A percentile compares a stretch with the other conserved stretches of the same genome.
phyloP scores from a whole-genome alignment of 768 basidiomycete genomes.

The Boletus bicolor region DNA sequence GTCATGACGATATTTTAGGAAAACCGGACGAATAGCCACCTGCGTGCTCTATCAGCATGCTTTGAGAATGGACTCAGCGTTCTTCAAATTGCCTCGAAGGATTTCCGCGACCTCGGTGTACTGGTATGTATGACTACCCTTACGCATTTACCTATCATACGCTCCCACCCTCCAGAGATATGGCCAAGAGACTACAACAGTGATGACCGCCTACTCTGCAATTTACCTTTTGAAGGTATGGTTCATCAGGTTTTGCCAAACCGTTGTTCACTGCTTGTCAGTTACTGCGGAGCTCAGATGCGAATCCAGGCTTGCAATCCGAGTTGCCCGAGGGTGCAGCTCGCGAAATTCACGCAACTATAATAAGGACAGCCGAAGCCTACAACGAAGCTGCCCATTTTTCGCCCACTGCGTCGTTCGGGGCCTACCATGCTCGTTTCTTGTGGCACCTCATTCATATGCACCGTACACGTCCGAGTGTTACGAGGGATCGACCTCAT shows the following conservation, averaged over 20 bases:
- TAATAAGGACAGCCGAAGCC: constrained; percentile 70
- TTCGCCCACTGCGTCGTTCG: constrained; percentile 58
- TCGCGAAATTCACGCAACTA: constrained; percentile 61
- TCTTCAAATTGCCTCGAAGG: constrained; percentile 66
- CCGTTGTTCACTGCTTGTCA: constrained; percentile 26
- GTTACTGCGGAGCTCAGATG: constrained; percentile 68
- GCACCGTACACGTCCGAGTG: constrained; percentile 47
- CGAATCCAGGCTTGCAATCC: constrained; percentile 51
- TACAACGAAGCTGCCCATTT: constrained; percentile 69
- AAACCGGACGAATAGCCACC: constrained; percentile 55
- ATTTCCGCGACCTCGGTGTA: constrained; percentile 71
- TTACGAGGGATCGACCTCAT: constrained; percentile 37
- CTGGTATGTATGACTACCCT: constrained; percentile 53
- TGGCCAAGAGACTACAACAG: constrained; percentile 77
- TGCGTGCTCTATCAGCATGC: constrained; percentile 68
- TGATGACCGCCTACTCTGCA: constrained; percentile 85
- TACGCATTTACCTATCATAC: constrained; percentile 3
- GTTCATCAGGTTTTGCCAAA: constrained; percentile 3
- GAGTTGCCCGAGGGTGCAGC: constrained; percentile 61
- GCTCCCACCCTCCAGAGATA: constrained; percentile 53
- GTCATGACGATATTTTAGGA: constrained; percentile 36
- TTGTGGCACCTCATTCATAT: constrained; percentile 66
- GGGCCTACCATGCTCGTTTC: constrained; percentile 79
- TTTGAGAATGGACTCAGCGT: constrained; percentile 71
- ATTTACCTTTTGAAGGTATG: constrained; percentile 72